A percentile compares a stretch with the other conserved stretches of the same genome.
phyloP scores from a whole-genome alignment of 2,329 filamentous ascomycete genomes.

The Dactylellina leptospora region DNA sequence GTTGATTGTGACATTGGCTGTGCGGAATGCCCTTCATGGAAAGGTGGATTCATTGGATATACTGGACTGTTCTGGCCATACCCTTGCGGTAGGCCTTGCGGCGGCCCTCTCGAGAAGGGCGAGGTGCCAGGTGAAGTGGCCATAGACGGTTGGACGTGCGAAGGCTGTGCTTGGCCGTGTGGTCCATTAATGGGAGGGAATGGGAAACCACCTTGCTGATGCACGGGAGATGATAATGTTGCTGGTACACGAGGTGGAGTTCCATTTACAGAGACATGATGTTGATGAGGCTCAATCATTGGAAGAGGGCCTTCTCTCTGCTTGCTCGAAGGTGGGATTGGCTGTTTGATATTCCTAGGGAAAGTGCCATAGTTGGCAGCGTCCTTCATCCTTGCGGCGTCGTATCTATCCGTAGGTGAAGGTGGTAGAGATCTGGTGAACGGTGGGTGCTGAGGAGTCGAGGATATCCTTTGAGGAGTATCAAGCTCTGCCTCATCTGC shows the following conservation, averaged over 20 bases:
- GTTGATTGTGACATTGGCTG: conserved; percentile 32
- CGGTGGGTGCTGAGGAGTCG: conserved; percentile 49
- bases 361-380: conserved; percentile 18
- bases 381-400: conserved; percentile 36
- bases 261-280: conserved; percentile 24
- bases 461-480: conserved; percentile 50
- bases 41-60: conserved; percentile 47
- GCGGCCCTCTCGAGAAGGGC: conserved; percentile 40
- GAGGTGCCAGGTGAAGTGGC: conserved; percentile 33
- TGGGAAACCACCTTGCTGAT: conserved; percentile 35
- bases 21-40: conserved; percentile 48
- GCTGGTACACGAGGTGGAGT: conserved; percentile 33
- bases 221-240: conserved; percentile 38
- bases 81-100: conserved; percentile 21
- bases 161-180: conserved; percentile 19
- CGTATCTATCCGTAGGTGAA: conserved; percentile 50
- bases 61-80: conserved; percentile 46
- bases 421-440: conserved; percentile 51
- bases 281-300: conserved; percentile 48
- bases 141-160: conserved; percentile 28
- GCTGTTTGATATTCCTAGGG: conserved; percentile 47
- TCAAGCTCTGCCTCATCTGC: conserved; percentile 50
- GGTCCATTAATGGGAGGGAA: conserved; percentile 49
- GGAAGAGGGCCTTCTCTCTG: conserved; percentile 49
- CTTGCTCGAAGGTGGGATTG: conserved; percentile 39